phyloP scores from a whole-genome alignment of 306 rosid genomes.

The Acacia confusa region DNA sequence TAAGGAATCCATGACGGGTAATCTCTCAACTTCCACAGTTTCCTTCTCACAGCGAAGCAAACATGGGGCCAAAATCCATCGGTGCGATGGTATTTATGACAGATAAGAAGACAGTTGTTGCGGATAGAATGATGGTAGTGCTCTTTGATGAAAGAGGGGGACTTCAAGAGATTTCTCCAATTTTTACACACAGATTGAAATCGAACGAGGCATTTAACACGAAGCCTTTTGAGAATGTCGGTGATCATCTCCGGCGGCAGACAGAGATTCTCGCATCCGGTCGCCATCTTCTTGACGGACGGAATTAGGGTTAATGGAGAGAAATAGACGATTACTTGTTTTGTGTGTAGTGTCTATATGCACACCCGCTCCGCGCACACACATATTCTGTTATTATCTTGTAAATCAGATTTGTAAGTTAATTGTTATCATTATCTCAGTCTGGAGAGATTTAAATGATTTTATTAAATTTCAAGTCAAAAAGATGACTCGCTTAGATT shows the following conservation, averaged over 20 bases:
- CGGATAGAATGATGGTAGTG: background rate
- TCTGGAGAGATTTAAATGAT: too few species aligned
- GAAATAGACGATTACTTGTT: too few species aligned
- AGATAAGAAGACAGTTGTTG: background rate
- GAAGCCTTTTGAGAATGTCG: background rate
- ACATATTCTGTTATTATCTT: too few species aligned
- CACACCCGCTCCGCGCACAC: fast-evolving
- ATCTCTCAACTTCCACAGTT: background rate
- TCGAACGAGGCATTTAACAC: background rate
- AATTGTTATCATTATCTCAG: too few species aligned
- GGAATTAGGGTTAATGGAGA: too few species aligned
- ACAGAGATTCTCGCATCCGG: too few species aligned
- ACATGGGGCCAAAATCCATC: background rate
- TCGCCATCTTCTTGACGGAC: too few species aligned
- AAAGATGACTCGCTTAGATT: too few species aligned
- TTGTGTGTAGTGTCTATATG: too few species aligned
- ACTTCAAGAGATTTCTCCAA: background rate
- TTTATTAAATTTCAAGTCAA: too few species aligned
- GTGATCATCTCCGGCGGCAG: background rate
- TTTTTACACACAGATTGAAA: background rate
- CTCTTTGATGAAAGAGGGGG: background rate
- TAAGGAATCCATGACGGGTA: background rate
- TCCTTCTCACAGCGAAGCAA: background rate
- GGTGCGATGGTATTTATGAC: too few species aligned
- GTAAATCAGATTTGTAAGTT: too few species aligned